Evolutionary conservation across 139 green algal species (phyloP).

Genomic region (Coccomyxa sp.): DNA sequence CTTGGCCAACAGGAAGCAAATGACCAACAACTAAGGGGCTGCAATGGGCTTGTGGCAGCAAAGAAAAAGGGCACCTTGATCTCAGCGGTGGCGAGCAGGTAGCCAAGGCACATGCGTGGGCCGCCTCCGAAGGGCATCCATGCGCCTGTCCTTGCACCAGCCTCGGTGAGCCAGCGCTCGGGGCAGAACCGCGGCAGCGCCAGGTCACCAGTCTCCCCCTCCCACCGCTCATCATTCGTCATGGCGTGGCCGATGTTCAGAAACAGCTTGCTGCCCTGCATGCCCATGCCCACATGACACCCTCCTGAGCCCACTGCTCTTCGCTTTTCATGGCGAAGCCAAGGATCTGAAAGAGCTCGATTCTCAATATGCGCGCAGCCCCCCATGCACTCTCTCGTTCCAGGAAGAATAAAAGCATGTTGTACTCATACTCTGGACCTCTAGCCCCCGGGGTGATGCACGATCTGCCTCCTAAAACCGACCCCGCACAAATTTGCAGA

Average conservation of each 20-base stretch:
- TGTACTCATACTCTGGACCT: too few species aligned
- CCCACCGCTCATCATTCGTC: conserved; percentile 12
- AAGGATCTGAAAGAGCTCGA: too few species aligned
- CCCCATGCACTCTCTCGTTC: too few species aligned
- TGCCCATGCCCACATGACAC: not conserved
- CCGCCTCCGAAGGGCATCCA: conserved; percentile 28
- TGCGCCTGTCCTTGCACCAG: not conserved
- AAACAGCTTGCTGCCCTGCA: conserved; percentile 5
- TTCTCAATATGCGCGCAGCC: too few species aligned
- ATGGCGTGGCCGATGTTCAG: conserved; percentile 6
- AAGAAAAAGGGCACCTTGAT: conserved; percentile 13
- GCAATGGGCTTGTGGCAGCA: not conserved
- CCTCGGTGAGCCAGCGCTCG: conserved; percentile 21
- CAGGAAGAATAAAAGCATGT: too few species aligned
- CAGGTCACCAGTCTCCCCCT: not conserved
- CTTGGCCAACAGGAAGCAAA: not conserved
- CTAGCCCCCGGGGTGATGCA: not conserved
- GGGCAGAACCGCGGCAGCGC: conserved; percentile 8
- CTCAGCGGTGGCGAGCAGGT: conserved; percentile 13
- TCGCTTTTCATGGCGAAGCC: not conserved
- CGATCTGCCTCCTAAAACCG: too few species aligned
- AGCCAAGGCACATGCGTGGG: conserved; percentile 14
- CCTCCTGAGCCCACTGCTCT: not conserved
- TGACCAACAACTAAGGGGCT: not conserved
- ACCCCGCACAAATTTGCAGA: too few species aligned